phyloP scores from a whole-genome alignment of 2,329 filamentous ascomycete species.

The Verticillium isaacii region DNA sequence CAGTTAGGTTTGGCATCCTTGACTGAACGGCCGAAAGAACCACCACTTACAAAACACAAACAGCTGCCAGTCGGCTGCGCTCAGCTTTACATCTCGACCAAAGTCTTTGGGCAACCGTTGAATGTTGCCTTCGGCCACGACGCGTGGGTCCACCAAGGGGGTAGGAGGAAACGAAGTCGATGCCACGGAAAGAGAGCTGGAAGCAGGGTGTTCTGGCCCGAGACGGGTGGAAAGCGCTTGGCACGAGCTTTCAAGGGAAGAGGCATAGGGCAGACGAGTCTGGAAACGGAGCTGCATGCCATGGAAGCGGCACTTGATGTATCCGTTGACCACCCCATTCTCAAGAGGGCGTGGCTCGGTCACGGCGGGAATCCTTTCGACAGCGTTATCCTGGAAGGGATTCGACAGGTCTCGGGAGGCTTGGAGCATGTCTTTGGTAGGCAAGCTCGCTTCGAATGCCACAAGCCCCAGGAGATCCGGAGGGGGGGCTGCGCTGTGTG shows the following conservation, averaged over 20 bases:
- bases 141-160: not conserved
- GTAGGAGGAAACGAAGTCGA: not conserved
- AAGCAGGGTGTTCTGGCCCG: not conserved
- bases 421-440: not conserved
- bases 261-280: not conserved
- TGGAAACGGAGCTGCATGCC: not conserved
- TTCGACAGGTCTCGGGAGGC: not conserved
- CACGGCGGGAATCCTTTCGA: conserved; percentile 1
- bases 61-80: not conserved
- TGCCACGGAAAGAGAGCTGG: not conserved
- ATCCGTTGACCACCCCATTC: conserved; percentile 7
- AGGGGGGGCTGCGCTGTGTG: not conserved
- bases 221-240: not conserved
- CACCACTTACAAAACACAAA: not conserved
- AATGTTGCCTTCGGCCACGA: not conserved
- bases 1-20: not conserved
- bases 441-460: not conserved
- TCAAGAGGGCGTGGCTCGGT: not conserved
- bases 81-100: not conserved
- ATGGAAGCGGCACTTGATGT: conserved; percentile 8
- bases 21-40: not conserved
- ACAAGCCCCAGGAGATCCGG: not conserved
- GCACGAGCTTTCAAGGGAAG: not conserved
- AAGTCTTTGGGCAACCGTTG: not conserved
- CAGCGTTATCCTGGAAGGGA: conserved; percentile 10